Base-by-base conservation (phyloP, 148 eudicot species). In the Selenicereus undatus region DNA sequence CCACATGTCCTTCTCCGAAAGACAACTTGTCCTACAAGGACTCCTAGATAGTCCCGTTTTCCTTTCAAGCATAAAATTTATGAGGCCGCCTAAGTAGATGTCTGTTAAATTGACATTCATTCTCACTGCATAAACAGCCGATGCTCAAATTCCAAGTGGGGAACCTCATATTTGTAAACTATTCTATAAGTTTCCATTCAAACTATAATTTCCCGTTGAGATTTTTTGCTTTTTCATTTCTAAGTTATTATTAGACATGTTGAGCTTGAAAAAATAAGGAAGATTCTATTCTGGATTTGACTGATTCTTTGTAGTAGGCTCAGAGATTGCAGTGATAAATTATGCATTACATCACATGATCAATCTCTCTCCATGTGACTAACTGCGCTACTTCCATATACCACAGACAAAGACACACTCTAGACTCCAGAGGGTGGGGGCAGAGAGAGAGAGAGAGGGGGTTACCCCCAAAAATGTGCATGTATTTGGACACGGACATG, bases 251-350 rank as follows among this genome's bases (percentile, higher is more conserved):
- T 24, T 5, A n/a, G 2, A 26, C 35, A 52, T 11, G 77, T 26
- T 18, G 77, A 27, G 48, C 42, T 17, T 54, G 54, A 43, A 85
- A 78, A 81, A 81, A 85, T 74, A 78, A 85, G 84, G 87, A 85
- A 85, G 87, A 85, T 85, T 85, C 87, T 85, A 85, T 85, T 81
- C 84, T 81, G 70, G 76, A 85, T 68, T 81, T 81, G 84, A 85
- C 84, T 81, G 82, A 84, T 81, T 65, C 66, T 51, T 81, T 83
- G 83, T 73, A 76, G 83, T 77, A 76, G 58, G 82, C 43, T 75
- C 82, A 79, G 82, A 65, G 75, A 79, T 69, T 79, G 64, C 85
- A 79, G 78, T 45, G 77, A 60, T 80, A 65, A 79, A 76, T 16
- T 78, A 81, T 52, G 76, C 64, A 81, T 58, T 56, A 69, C 62